These are phyloP conservation scores for Penicillium diatomitis DNA, from an alignment of 495 filamentous ascomycete genomes.

Conservation along the genomic window DNA sequence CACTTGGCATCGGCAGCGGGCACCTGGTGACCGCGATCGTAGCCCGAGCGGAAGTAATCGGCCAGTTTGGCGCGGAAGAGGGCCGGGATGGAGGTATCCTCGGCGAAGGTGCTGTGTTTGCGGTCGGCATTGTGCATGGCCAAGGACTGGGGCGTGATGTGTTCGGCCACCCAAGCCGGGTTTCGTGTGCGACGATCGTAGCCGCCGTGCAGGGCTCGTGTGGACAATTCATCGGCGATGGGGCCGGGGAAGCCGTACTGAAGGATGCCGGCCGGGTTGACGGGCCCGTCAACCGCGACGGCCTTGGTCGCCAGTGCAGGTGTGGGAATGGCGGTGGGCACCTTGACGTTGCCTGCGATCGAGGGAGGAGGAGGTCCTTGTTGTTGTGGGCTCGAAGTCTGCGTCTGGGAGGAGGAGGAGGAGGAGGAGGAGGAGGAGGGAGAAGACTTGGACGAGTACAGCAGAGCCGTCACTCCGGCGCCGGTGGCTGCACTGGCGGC, in stretches of 20 bases:
- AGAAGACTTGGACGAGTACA: conserved; percentile 55
- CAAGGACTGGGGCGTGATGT: conserved; percentile 89
- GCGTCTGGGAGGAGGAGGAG: conserved; percentile 18
- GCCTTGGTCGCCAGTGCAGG: conserved; percentile 33
- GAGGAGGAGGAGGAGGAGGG: conserved; percentile 33
- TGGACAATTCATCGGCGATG: conserved; percentile 67
- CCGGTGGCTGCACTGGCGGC: conserved; percentile 84
- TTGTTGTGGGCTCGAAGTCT: conserved; percentile 25
- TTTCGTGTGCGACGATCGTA: conserved; percentile 91
- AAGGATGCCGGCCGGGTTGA: conserved; percentile 83
- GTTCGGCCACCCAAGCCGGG: conserved; percentile 91
- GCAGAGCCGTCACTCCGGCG: conserved; percentile 69
- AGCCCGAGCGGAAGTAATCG: conserved; percentile 88
- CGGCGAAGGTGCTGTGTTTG: conserved; percentile 70
- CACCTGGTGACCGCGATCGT: conserved; percentile 69
- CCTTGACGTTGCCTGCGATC: conserved; percentile 11
- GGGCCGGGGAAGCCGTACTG: conserved; percentile 97
- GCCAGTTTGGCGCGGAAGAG: conserved; percentile 82
- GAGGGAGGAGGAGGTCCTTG: conserved; percentile 32
- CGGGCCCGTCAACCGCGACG: conserved; percentile 34
- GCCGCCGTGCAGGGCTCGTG: conserved; percentile 66
- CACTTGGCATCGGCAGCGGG: conserved; percentile 95
- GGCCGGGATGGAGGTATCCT: conserved; percentile 69
- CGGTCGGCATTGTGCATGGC: conserved; percentile 68
- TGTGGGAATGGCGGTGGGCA: conserved; percentile 23